Evolutionary conservation across 257 asterid species (phyloP).

Genomic region (Rhazya stricta): DNA sequence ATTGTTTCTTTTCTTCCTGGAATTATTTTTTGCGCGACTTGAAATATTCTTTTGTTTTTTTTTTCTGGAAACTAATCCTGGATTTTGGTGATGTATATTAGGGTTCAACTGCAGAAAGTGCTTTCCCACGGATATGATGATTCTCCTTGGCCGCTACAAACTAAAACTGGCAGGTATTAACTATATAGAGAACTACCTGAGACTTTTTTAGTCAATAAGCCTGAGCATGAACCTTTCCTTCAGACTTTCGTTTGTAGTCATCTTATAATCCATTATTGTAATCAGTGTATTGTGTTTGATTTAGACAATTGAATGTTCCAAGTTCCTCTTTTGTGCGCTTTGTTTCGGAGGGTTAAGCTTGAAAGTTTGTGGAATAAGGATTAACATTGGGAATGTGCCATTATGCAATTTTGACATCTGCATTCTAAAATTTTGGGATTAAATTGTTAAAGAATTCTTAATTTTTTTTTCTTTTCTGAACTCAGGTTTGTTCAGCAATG

Average conservation of each 20-base stretch:
- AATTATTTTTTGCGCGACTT: background rate
- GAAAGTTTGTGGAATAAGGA: background rate
- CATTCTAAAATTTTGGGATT: background rate
- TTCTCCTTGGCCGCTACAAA: slow-evolving; percentile 72
- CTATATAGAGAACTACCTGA: background rate
- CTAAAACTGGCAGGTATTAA: slow-evolving; percentile 71
- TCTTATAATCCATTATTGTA: background rate
- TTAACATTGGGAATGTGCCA: background rate
- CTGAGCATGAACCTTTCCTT: background rate
- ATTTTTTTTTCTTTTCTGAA: background rate
- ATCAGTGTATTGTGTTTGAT: background rate
- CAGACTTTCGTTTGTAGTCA: background rate
- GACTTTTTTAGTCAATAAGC: slow-evolving; percentile 7
- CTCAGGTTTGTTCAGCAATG: background rate
- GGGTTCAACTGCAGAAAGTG: slow-evolving; percentile 81
- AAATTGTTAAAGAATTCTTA: background rate
- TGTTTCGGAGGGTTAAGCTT: background rate
- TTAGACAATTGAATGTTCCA: background rate
- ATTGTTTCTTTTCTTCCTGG: background rate
- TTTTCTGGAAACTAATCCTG: slow-evolving; percentile 6
- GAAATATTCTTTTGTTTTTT: background rate
- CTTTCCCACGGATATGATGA: slow-evolving; percentile 78
- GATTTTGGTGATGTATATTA: slow-evolving; percentile 16
- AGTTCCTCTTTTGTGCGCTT: background rate
- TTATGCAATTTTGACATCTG: background rate